Base-by-base conservation (phyloP, 1,139 yeast species). In the Pichia sp. region DNA sequence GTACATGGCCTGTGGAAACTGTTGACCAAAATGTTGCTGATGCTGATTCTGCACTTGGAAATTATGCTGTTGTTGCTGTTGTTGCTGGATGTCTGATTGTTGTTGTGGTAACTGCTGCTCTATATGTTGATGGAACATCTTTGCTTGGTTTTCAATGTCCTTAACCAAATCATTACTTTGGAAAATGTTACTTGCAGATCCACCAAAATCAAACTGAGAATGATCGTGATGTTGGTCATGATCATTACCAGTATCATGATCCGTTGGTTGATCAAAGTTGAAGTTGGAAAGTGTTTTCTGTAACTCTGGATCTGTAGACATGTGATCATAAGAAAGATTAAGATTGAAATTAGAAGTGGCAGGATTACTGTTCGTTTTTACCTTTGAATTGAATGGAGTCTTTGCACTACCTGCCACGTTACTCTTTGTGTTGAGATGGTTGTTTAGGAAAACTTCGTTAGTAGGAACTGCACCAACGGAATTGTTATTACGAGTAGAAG, bases 361-460 rank as follows among this genome's bases (percentile, higher is more conserved):
- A n/a, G n/a, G 17, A 32, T 24, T 32, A 22, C 32, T 29, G 18
- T 27, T 14, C 3, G 8, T 27, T 16, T 32, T 38, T 22, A 27
- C 13, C 29, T 35, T 33, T 30, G 37, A 15, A 22, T 35, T 35
- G 12, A 38, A 35, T 19, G 34, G 34, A 10, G 35, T 33, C 17
- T 35, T 35, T 20, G 37, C 38, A 28, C 29, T 38, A 29, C 38
- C 33, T 17, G 19, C 26, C 13, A 38, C 15, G 22, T 40, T 40
- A 27, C 35, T 39, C 22, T 40, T 38, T 18, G 41, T 38, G 26
- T 40, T 40, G 10, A 40, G 25, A 32, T 40, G 44, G 26, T 40
- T 40, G 29, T 51, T 52, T 49, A 86, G 63, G 55, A 86, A 86
- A 40, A 86, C 95, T 56, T 86, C 96, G 52, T 83, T 85, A 12